Evolutionary conservation across 495 filamentous ascomycete species (phyloP), one percentile per base, ranked within the genome.

Genomic region (Immersiella caudata): DNA sequence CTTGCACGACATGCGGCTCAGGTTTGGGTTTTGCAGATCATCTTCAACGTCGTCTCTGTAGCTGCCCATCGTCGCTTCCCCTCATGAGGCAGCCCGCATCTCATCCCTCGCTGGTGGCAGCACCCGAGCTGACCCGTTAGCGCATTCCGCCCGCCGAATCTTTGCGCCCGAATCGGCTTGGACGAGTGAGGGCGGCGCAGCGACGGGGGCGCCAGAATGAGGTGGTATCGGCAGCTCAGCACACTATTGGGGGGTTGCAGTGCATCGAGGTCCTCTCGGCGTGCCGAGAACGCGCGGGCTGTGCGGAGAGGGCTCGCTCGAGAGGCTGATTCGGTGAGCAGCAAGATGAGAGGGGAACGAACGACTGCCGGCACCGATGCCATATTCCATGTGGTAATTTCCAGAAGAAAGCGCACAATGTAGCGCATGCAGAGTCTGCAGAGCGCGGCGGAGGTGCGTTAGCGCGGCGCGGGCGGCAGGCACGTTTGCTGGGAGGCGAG

Each of bases 201-300:
- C 36, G 36, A n/a, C 3, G 29, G 21, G 60, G 7, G 20, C 26
- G 35, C 33, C 35, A 26, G 60, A 62, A 33, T 46, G 40, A 46
- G 40, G 40, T 62, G 21, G 60, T 62, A 62, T 62, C 50, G 40
- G 60, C 60, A 33, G n/a, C 26, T 26, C 7, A 22, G 26, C 60
- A 33, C 50, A 62, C 60, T 62, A 62, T 62, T 62, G 60, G 21
- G 40, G 60, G 21, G 36, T 50, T 62, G 35, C 60, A 50, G 33
- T 50, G 36, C 60, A 50, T 46, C 60, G 36, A 62, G 21, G 7
- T 26, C 7, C 40, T 14, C 20, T 20, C 20, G 26, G 54, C 54
- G 7, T 22, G 52, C 52, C 52, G 52, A 55, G 21, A 55, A 26
- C 52, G 52, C 52, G 21, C 14, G 24, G 54, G 54, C 54, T 57